Base-by-base conservation (phyloP, 257 asterid genomes). In the Solanum pimpinellifolium region DNA sequence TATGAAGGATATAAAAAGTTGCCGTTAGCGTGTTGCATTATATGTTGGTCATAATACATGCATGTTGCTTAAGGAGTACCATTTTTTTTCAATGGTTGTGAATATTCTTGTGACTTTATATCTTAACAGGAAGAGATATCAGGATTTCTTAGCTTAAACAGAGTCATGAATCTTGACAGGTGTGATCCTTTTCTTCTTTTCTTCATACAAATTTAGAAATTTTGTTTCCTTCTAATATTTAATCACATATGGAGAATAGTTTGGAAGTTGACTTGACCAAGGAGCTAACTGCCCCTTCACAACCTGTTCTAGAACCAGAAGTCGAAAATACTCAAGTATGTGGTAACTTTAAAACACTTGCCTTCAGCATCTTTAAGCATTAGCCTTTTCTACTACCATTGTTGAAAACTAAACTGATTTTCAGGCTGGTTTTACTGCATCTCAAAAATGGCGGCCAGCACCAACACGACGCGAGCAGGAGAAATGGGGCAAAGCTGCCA, bases 381-480 rank as follows among this genome's bases (percentile, higher is more conserved):
- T 81, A 18, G 13, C 70, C 75, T 65, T 86, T 86, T 88, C 87
- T 62, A 44, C 52, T 37, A 29, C 44, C 72, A 83, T 44, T 35
- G 2, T 18, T 12, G 14, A 39, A 13, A 44, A 3, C 86, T 80
- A 74, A 84, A 87, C 31, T 92, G 90, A 46, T 59, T 47, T 89
- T 46, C 92, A 94, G 98, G 86, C 82, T 73, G 89, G 86, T 44
- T 83, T 73, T n/a, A 47, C 88, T 52, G 84, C 87, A 66, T 90
- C 93, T 89, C 92, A 75, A 88, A 95, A 35, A 92, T 97, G 99
- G 98, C 94, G 93, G 88, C 91, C 95, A 37, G 98, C 98, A 81
- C 99, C 99, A 83, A 95, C 99, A 84, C 93, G 98, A 11, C 98
- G 98, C 21, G 98, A 97, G 93, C 98, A 88, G 92, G 98, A 95